phyloP scores from a whole-genome alignment of 495 filamentous ascomycete species.

The Amphirosellinia nigrospora region DNA sequence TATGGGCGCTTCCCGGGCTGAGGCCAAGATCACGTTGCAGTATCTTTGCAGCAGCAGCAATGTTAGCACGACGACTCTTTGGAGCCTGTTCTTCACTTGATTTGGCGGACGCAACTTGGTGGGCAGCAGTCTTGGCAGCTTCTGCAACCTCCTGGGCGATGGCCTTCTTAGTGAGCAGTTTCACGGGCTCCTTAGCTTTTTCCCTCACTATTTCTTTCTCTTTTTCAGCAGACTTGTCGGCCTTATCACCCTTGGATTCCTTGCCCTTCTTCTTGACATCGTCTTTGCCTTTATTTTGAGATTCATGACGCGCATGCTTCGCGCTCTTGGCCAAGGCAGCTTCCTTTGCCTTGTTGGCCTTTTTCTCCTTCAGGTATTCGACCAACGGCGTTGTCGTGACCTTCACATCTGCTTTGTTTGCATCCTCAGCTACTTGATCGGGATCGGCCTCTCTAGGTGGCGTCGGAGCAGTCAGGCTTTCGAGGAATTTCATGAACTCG shows the following conservation, averaged over 20 bases:
- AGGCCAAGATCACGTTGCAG: constrained; percentile 90
- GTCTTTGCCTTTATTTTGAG: constrained; percentile 53
- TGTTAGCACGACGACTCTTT: constrained; percentile 68
- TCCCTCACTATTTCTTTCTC: constrained; percentile 57
- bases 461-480: constrained; percentile 81
- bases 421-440: constrained; percentile 59
- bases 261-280: constrained; percentile 64
- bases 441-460: constrained; percentile 50
- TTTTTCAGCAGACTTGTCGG: constrained; percentile 53
- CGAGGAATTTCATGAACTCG: constrained; percentile 92
- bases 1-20: constrained; percentile 64
- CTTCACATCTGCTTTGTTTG: constrained; percentile 64
- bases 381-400: constrained; percentile 85
- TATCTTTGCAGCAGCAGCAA: constrained; percentile 79
- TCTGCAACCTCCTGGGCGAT: constrained; percentile 59
- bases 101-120: constrained; percentile 42
- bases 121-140: constrained; percentile 47
- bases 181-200: constrained; percentile 75
- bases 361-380: constrained; percentile 88
- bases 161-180: constrained; percentile 76
- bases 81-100: constrained; percentile 40
- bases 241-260: constrained; percentile 63
- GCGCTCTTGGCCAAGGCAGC: constrained; percentile 52
- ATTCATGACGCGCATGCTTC: constrained; percentile 56
- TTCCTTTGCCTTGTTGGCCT: constrained; percentile 85